Conservation (phyloP, 1,284 basidiomycete genomes). For the Singerocomus inundabilis region DNA sequence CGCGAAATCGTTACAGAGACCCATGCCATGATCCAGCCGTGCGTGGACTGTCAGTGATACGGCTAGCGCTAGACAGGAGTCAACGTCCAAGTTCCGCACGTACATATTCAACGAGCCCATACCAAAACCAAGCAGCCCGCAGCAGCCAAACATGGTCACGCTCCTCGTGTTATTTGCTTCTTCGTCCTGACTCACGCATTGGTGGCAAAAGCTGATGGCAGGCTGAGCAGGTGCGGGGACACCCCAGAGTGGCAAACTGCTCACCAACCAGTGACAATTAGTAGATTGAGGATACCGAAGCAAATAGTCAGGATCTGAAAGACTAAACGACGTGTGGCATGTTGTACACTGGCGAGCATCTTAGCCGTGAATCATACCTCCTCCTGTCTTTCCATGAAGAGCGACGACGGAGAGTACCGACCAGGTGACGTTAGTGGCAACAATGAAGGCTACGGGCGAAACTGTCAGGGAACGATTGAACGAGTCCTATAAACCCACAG, state of each 20-base stretch:
- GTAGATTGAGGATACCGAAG: slow-evolving; percentile 12
- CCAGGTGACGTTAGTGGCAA: slow-evolving; percentile 13
- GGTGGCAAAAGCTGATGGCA: slow-evolving; percentile 16
- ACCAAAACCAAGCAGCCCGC: slow-evolving; percentile 23
- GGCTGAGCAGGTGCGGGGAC: neutral
- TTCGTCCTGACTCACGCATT: slow-evolving; percentile 10
- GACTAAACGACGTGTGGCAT: slow-evolving; percentile 10
- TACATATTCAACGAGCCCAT: neutral
- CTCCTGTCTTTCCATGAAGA: slow-evolving; percentile 21
- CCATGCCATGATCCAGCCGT: slow-evolving; percentile 2
- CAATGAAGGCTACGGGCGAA: slow-evolving; percentile 18
- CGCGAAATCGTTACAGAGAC: slow-evolving; percentile 26
- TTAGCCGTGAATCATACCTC: slow-evolving; percentile 19
- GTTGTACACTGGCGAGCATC: neutral
- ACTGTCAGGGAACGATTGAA: slow-evolving; percentile 1
- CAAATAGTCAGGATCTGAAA: slow-evolving; percentile 25
- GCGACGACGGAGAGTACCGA: slow-evolving; percentile 16
- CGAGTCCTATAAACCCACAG: slow-evolving; percentile 12
- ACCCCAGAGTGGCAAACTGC: neutral
- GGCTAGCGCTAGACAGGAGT: slow-evolving; percentile 16
- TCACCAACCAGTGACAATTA: slow-evolving; percentile 22
- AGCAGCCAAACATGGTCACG: slow-evolving; percentile 21
- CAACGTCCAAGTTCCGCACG: neutral
- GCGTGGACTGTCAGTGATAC: slow-evolving; percentile 21
- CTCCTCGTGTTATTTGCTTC: slow-evolving; percentile 25